Evolutionary conservation across 2,329 filamentous ascomycete genomes (phyloP).

Genomic region (Beauveria sp.): DNA sequence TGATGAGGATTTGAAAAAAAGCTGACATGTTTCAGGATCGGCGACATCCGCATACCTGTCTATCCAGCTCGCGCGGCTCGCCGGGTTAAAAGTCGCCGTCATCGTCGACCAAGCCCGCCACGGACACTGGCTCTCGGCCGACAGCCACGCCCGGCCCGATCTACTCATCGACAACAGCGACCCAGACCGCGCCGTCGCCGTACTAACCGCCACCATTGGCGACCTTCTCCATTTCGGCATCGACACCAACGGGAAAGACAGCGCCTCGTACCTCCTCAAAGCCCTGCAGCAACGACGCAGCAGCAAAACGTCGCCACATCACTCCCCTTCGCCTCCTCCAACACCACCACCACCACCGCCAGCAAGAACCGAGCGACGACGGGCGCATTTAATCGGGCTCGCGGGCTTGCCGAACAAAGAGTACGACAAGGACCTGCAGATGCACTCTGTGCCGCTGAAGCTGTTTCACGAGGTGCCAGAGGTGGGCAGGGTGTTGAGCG

Average conservation of each 20-base stretch:
- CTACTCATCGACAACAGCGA: slow-evolving; percentile 63
- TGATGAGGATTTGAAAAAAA: too few species aligned
- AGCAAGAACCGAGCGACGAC: slow-evolving; percentile 11
- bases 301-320: neutral
- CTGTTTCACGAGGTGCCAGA: slow-evolving; percentile 61
- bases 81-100: slow-evolving; percentile 56
- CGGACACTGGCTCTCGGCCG: slow-evolving; percentile 46
- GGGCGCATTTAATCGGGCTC: slow-evolving; percentile 55
- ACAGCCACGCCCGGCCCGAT: slow-evolving; percentile 41
- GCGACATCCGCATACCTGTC: slow-evolving; percentile 61
- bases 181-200: slow-evolving; percentile 53
- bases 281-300: slow-evolving; percentile 28
- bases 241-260: slow-evolving; percentile 60
- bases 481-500: slow-evolving; percentile 54
- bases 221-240: slow-evolving; percentile 57
- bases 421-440: slow-evolving; percentile 35
- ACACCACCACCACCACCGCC: slow-evolving; percentile 22
- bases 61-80: slow-evolving; percentile 60
- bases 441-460: slow-evolving; percentile 67
- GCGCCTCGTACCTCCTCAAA: slow-evolving; percentile 49
- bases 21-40: slow-evolving; percentile 38
- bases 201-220: slow-evolving; percentile 52
- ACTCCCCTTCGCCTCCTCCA: slow-evolving; percentile 28
- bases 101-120: slow-evolving; percentile 62
- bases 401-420: slow-evolving; percentile 59